Base-by-base conservation (phyloP, 345 rosid species). In the Excoecaria agallocha region DNA sequence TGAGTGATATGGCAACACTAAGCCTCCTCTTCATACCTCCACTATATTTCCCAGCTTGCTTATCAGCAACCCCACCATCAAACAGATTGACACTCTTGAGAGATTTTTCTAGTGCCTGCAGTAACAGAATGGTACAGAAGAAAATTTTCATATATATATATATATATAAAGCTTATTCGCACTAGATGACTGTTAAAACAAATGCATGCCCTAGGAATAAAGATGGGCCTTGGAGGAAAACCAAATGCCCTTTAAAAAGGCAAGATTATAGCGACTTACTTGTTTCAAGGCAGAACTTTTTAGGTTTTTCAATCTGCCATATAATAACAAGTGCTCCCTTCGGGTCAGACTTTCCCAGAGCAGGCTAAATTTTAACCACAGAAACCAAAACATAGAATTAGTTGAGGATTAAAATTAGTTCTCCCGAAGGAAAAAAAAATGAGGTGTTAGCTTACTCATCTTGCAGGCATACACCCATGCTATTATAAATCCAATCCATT, bases 11-110 rank as follows among this genome's bases (percentile, higher is more conserved):
- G 72, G 97, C 97, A 69, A 92, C 98, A 73, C 98, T 94, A n/a
- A 94, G 95, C 83, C 98, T 86, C 80, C 98, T 89, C 83, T 94
- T 94, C 97, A 94, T 92, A 49, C 98, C 98, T 72, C 98, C 97
- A 45, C 97, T 94, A 77, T 92, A 94, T 77, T 91, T 94, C 12
- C 95, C 93, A 51, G 95, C 92, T 77, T 84, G 83, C 79, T 92
- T 94, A 72, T 94, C 91, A 1, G 89, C 97, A 79, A 92, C 90
- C 15, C 91, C 98, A 30, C 93, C 97, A n/a, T 87, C 74, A 62
- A 85, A 92, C 70, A 94, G 87, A 81, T 89, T 92, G 60, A 89
- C 89, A 50, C 87, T 78, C 82, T 70, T 83, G 41, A 94, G 92
- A 83, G 97, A 91, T 68, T 94, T 93, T 82, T 94, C 97, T 72